These are phyloP conservation scores for Knufia petricola DNA, from an alignment of 2,329 filamentous ascomycete species.

Conservation along the genomic window DNA sequence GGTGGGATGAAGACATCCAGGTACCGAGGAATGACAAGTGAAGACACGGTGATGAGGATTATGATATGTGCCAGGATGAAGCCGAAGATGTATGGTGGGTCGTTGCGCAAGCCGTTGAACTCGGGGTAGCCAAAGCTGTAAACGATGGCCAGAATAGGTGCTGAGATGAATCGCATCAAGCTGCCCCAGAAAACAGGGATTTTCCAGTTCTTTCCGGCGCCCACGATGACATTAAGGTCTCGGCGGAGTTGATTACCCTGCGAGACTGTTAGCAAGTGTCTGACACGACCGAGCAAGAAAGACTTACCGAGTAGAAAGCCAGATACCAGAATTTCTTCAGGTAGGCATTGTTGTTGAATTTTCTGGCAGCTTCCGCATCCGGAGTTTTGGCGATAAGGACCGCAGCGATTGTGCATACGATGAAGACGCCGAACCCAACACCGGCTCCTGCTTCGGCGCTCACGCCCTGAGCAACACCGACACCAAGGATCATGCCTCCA, in stretches of 20 bases:
- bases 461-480: conserved; percentile 41
- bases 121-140: conserved; percentile 44
- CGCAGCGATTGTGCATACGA: conserved; percentile 33
- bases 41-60: no score
- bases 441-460: conserved; percentile 38
- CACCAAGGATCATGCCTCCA: conserved; percentile 43
- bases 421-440: conserved; percentile 45
- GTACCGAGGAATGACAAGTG: no score
- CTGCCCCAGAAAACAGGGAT: conserved; percentile 45
- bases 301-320: conserved; percentile 48
- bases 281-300: no score
- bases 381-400: conserved; percentile 37
- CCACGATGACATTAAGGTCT: conserved; percentile 47
- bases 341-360: conserved; percentile 34
- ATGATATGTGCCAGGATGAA: no score
- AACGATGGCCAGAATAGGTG: conserved; percentile 43
- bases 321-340: conserved; percentile 43
- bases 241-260: conserved; percentile 48
- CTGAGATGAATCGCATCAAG: conserved; percentile 42
- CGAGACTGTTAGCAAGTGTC: neutral
- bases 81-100: conserved; percentile 44
- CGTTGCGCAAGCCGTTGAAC: conserved; percentile 40
- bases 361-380: conserved; percentile 31
- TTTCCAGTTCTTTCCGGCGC: conserved; percentile 46
- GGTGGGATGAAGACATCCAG: no score